A percentile compares a stretch with the other conserved stretches of the same genome.
Evolutionary conservation across 2,329 filamentous ascomycete genomes (phyloP).

Genomic region (Fusarium kyushuense): DNA sequence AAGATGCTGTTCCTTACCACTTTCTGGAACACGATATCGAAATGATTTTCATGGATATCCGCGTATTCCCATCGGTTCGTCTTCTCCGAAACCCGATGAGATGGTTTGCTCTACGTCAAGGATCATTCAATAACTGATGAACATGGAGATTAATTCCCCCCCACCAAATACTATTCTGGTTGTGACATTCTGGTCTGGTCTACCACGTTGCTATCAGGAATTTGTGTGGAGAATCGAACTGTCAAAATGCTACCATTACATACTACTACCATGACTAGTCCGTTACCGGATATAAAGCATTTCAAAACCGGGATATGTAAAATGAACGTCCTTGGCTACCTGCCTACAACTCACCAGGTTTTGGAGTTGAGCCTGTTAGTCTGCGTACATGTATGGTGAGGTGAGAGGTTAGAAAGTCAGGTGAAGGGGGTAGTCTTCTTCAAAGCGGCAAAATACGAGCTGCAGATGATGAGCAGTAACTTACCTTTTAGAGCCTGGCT

Average conservation of each 20-base stretch:
- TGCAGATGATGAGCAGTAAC: neutral
- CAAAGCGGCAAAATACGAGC: slow-evolving; percentile 1
- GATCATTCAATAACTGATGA: neutral
- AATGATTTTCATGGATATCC: slow-evolving; percentile 5
- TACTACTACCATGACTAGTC: neutral
- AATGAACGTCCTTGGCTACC: neutral
- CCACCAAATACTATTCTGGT: neutral
- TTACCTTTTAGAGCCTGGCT: neutral
- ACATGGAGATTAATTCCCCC: neutral
- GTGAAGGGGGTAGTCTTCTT: neutral
- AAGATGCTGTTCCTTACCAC: neutral
- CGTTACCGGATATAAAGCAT: slow-evolving; percentile 1
- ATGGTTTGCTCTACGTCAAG: slow-evolving; percentile 15
- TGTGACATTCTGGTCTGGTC: neutral
- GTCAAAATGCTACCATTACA: neutral
- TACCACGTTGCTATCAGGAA: neutral
- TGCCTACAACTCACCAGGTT: neutral
- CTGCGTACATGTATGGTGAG: neutral
- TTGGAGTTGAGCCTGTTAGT: neutral
- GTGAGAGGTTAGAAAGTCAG: slow-evolving; percentile 21
- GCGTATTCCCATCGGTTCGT: slow-evolving; percentile 7
- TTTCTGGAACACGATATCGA: slow-evolving; percentile 11
- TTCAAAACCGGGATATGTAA: neutral
- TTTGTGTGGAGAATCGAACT: neutral
- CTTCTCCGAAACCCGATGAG: slow-evolving; percentile 8